Evolutionary conservation across 257 asterid species (phyloP), one percentile per base, ranked within the genome.

Genomic region (Prunella vulgaris): DNA sequence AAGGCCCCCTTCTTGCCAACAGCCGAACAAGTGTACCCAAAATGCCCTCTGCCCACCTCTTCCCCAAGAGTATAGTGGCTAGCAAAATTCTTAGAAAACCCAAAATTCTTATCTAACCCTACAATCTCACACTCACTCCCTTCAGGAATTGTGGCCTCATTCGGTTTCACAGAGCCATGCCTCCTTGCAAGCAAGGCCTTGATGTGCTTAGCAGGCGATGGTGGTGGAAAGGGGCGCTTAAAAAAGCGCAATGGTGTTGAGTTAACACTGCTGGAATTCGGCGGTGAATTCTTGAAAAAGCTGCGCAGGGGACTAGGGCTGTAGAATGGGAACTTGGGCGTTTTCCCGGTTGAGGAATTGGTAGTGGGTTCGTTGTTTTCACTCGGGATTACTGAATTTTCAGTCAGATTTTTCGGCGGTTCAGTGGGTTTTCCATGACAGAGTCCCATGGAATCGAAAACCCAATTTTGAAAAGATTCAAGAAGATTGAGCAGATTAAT

Each of bases 171-270:
- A 4, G 94, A 89, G 57, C 96, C 98, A 64, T 89, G 94, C 51
- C 98, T 82, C 73, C 95, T 80, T 1, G 95, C 90, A 63, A 92
- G 90, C 76, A 87, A 81, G 30, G 97, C 88, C 80, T 86, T 84
- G n/a, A 92, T 89, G 80, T 92, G 98, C 85, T 87, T 92, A 54
- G 96, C 98, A 24, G 98, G 96, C 14, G 98, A 92, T 51, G 98
- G 98, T 40, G 97, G 98, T 7, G 97, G 95, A 74, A 89, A 87
- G 27, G 96, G 95, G 66, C 92, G 81, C 71, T 90, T 93, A n/a
- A 93, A 78, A 51, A 93, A 74, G 0, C 96, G 83, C 48, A 90
- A 80, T 71, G 98, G 98, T 9, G 98, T 93, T 24, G 97, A 90
- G 74, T 66, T 69, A 20, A 82, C 88, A 66, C 92, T 84, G 74